Base-by-base conservation (phyloP, 2,329 filamentous ascomycete species). In the Raffaelea ambrosiae region DNA sequence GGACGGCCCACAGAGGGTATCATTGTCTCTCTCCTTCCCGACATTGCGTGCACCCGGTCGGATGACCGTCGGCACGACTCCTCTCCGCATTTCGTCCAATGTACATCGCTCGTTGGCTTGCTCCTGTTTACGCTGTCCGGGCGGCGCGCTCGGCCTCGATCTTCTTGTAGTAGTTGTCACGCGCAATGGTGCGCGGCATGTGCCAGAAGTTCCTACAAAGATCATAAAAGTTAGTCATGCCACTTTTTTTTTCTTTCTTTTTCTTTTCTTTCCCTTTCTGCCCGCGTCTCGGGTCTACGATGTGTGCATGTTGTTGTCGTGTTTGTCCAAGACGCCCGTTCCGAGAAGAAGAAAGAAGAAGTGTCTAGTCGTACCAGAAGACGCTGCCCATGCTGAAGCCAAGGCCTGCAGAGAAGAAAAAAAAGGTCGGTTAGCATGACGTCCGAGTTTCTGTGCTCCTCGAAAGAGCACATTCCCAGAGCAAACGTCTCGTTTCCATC, bases 361-460 rank as follows among this genome's bases (percentile, higher is more conserved):
- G n/a, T n/a, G n/a, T n/a, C n/a, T n/a, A n/a, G 7, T 55, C 74
- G 57, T 76, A 81, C 77, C 77, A 81, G 69, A 72, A 81, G 54
- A 64, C 61, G 63, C 71, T 77, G 62, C 70, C 76, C 64, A 78
- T 72, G 55, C 61, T 65, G 55, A 76, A 70, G 51, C 77, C 77
- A 51, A 75, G 59, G 60, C 73, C 76, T 80, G 26, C 7, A 29
- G 13, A 29, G 13, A 29, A 29, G 13, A 29, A 29, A 29, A 29
- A 29, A 29, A 29, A 29, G 26, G 53, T 7, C 29, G 44, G 62
- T 72, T 58, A 73, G 68, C 57, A 26, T 43, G 21, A 9, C n/a
- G 42, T 23, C 22, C n/a, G n/a, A n/a, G n/a, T n/a, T n/a, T n/a
- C n/a, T n/a, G n/a, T n/a, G n/a, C n/a, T n/a, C n/a, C n/a, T n/a